Conservation (phyloP, 2,329 filamentous ascomycete species). For the Phialophora expanda region DNA sequence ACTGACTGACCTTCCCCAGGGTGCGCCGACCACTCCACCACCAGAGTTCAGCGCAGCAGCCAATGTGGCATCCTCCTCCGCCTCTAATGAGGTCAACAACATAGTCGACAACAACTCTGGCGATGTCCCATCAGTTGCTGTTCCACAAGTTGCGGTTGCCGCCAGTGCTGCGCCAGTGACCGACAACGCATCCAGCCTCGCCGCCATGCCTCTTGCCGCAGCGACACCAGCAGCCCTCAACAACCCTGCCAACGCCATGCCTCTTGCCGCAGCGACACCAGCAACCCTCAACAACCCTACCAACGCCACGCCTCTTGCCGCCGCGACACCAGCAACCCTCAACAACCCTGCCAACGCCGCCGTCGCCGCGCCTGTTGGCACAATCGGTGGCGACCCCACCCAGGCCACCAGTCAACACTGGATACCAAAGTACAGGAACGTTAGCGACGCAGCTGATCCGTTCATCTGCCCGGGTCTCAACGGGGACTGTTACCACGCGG, state of each 20-base stretch:
- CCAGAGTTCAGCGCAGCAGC: neutral
- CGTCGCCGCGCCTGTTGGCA: neutral
- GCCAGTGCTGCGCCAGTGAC: neutral
- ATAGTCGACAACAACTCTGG: neutral
- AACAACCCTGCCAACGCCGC: neutral
- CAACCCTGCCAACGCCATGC: neutral
- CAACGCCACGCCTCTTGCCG: neutral
- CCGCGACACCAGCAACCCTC: neutral
- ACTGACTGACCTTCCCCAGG: neutral
- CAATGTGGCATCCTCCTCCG: neutral
- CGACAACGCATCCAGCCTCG: neutral
- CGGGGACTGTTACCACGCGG: constrained; percentile 7
- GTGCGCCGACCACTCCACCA: neutral
- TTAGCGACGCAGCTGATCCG: constrained; percentile 1
- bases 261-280: neutral
- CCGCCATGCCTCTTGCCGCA: neutral
- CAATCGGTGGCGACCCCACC: neutral
- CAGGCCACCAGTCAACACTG: neutral
- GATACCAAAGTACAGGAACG: neutral
- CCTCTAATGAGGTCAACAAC: neutral
- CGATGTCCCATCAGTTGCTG: too few species aligned
- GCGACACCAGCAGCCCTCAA: neutral
- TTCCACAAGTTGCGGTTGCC: neutral
- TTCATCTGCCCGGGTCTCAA: constrained; percentile 11
- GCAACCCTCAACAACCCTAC: neutral